Conservation (phyloP, 1,284 basidiomycete genomes). For the Ceratobasidium papillatum region DNA sequence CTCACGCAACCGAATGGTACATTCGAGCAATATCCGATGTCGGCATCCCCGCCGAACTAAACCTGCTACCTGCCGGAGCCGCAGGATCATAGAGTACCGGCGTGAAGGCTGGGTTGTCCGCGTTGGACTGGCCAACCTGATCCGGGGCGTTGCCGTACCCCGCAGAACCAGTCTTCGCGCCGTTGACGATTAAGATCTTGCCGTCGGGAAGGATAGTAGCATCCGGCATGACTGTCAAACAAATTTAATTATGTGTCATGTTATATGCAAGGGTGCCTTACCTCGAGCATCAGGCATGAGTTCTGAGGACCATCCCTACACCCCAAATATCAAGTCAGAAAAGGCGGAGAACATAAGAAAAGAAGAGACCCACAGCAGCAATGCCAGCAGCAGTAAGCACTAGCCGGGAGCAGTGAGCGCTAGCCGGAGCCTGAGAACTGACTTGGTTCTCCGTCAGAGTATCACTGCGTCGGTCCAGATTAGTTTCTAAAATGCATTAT, state of each 20-base stretch:
- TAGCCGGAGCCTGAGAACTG: conserved; percentile 46
- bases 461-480: conserved; percentile 46
- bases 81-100: conserved; percentile 78
- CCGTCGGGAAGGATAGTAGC: conserved; percentile 82
- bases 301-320: conserved; percentile 75
- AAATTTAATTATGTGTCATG: too few species aligned
- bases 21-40: conserved; percentile 77
- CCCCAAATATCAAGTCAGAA: background rate
- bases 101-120: conserved; percentile 76
- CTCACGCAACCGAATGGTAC: conserved; percentile 77
- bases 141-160: conserved; percentile 84
- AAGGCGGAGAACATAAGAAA: background rate
- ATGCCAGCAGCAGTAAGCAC: conserved; percentile 72
- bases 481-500: conserved; percentile 47
- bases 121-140: conserved; percentile 74
- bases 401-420: conserved; percentile 73
- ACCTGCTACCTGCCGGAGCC: conserved; percentile 67
- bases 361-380: conserved; percentile 43
- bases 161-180: conserved; percentile 76
- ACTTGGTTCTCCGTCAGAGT: conserved; percentile 44
- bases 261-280: too few species aligned
- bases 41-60: conserved; percentile 70
- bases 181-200: conserved; percentile 78
- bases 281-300: conserved; percentile 72
- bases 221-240: conserved; percentile 69